Evolutionary conservation across 73 alveolate species (phyloP), one percentile per base, ranked within the genome.

Genomic region (Halteria grandinella): DNA sequence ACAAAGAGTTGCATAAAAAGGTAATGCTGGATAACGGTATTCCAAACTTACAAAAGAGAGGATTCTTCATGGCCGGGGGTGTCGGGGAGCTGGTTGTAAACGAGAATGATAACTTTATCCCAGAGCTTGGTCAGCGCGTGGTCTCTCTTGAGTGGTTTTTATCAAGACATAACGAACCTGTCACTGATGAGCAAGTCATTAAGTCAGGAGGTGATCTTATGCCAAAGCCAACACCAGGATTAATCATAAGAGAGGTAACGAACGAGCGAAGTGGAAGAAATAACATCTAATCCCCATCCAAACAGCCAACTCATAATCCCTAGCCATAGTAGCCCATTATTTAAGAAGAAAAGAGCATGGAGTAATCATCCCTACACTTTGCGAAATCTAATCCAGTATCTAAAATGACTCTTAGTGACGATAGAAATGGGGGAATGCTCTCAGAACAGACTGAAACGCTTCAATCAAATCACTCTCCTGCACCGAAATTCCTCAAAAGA

Each of bases 11-110:
- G 50, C 85, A 73, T 55, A 53, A 55, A 36, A 20, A 24, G 39
- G 71, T 73, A 1, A 36, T 73, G 5, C 36, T 23, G 33, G 85
- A 73, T 73, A 54, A 64, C 1, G 85, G 85, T 17, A 27, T 73
- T 3, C 63, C 85, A 0, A 54, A 6, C 21, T 48, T 73, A n/a
- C 10, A 73, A n/a, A 73, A 73, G 41, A 21, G 57, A 28, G 29
- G 24, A 1, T 70, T 20, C 25, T 31, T 32, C 55, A 39, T 70
- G 18, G 72, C 83, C 1, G 83, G 77, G 24, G 37, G 17, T n/a
- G n/a, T n/a, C 21, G 5, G 24, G 23, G 21, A 43, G 28, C 24
- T 33, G 18, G 52, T 24, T 24, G 20, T 24, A 21, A 44, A 41
- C 25, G 23, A 66, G 15, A 66, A 66, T 25, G 32, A 66, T 32